These are phyloP conservation scores for Prunus fruticosa DNA, from an alignment of 306 rosid species.

Conservation along the genomic window DNA sequence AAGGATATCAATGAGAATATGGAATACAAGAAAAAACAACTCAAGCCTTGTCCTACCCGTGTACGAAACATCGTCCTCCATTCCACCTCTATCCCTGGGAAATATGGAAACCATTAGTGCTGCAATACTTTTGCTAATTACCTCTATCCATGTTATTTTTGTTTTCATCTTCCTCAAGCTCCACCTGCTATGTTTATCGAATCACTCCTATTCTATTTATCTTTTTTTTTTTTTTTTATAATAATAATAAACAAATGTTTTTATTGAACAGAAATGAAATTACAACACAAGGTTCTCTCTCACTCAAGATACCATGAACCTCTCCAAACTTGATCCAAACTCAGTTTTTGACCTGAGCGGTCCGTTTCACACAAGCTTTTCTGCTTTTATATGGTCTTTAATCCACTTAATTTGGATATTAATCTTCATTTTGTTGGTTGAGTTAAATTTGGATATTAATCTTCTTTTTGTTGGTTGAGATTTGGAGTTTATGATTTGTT, in stretches of 20 bases:
- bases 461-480: too few species aligned
- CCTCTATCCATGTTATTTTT: neutral
- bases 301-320: neutral
- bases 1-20: neutral
- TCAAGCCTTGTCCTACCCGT: neutral
- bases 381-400: too few species aligned
- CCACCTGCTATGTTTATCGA: neutral
- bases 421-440: too few species aligned
- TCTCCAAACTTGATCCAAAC: too few species aligned
- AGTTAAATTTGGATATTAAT: too few species aligned
- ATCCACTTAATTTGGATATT: too few species aligned
- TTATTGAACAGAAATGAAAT: neutral
- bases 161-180: neutral
- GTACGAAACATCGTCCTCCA: neutral
- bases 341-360: too few species aligned
- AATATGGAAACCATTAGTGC: neutral
- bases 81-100: neutral
- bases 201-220: neutral
- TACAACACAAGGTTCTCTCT: neutral
- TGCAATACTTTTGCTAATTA: neutral
- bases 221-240: neutral
- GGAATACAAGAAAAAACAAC: neutral
- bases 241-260: neutral
- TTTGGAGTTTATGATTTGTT: too few species aligned
- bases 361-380: too few species aligned